Conservation (phyloP, 78 protist genomes). For the slime mould (Dictyostelium discoideum) region dicty_2.7 NC_007091.3:998501-999000, state of each 20-base stretch:
- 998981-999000: conserved; percentile 67
- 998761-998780: neutral
- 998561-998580: neutral
- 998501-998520: neutral
- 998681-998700: conserved; percentile 1
- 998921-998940: neutral
- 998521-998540: neutral
- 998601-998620: conserved; percentile 60
- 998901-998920: neutral
- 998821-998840: neutral
- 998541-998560: neutral
- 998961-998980: conserved; percentile 11
- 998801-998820: neutral
- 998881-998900: neutral
- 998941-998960: neutral
- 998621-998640: conserved; percentile 31
- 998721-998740: conserved; percentile 2
- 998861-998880: neutral
- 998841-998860: neutral
- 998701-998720: conserved; percentile 6
- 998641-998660: conserved; percentile 55
- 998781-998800: neutral
- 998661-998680: conserved; percentile 8
- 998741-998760: conserved; percentile 10
- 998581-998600: conserved; percentile 58